Evolutionary conservation across 2,329 filamentous ascomycete genomes (phyloP).

Genomic region (Claviceps sp.): DNA sequence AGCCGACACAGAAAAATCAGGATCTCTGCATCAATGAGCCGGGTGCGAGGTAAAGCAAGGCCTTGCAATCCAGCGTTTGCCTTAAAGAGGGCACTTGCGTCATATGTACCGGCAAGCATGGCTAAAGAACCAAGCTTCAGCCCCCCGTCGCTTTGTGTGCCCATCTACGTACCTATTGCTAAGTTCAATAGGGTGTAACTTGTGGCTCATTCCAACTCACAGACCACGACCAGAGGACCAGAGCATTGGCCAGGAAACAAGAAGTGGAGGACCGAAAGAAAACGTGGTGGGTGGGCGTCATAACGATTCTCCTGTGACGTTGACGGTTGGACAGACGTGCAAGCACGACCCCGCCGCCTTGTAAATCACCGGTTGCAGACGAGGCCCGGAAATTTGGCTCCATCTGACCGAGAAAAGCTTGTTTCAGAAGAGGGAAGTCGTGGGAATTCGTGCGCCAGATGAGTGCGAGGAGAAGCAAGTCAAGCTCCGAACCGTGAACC

Average conservation of each 20-base stretch:
- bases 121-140: background rate
- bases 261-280: slow-evolving; percentile 1
- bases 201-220: background rate
- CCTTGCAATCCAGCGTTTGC: background rate
- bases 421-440: background rate
- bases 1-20: background rate
- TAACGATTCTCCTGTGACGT: slow-evolving; percentile 5
- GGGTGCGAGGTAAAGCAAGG: background rate
- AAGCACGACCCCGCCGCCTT: too few species aligned
- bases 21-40: background rate
- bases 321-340: background rate
- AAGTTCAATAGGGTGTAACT: background rate
- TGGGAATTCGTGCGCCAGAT: too few species aligned
- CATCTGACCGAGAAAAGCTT: background rate
- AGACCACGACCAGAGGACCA: background rate
- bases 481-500: too few species aligned
- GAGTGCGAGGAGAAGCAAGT: too few species aligned
- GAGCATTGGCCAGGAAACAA: slow-evolving; percentile 1
- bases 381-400: slow-evolving; percentile 1
- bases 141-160: background rate
- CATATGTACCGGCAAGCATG: slow-evolving; percentile 2
- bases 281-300: slow-evolving; percentile 4
- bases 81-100: slow-evolving; percentile 1
- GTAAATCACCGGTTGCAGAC: background rate
- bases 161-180: background rate